These are phyloP conservation scores for Panicum miliaceum DNA, from an alignment of 176 grass and related monocot genomes.

Conservation along the genomic window DNA sequence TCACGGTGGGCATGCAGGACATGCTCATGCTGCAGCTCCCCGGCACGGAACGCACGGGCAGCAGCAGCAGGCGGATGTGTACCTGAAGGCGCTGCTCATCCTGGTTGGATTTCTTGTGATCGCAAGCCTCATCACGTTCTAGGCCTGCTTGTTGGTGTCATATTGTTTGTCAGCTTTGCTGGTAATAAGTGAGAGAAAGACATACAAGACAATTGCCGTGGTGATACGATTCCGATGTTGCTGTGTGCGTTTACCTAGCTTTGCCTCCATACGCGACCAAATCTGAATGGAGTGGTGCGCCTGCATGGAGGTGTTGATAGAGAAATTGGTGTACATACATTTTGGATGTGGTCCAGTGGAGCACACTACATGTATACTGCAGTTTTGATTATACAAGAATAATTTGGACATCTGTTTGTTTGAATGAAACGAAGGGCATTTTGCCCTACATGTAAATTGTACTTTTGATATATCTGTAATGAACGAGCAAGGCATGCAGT, in stretches of 20 bases:
- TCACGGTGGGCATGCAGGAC: slow-evolving; percentile 51
- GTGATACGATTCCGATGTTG: slow-evolving; percentile 1
- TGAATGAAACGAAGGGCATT: slow-evolving; percentile 11
- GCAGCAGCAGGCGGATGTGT: slow-evolving; percentile 80
- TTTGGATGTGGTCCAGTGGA: slow-evolving; percentile 29
- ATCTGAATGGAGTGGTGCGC: slow-evolving; percentile 6
- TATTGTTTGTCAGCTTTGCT: background rate
- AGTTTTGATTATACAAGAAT: slow-evolving; percentile 32
- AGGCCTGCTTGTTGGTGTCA: slow-evolving; percentile 28
- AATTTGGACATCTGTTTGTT: slow-evolving; percentile 29
- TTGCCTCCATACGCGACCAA: background rate
- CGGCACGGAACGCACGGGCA: slow-evolving; percentile 48
- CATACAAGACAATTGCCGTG: background rate
- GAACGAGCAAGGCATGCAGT: background rate
- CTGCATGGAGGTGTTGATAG: slow-evolving; percentile 34
- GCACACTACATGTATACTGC: slow-evolving; percentile 18
- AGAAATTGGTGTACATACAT: slow-evolving; percentile 45
- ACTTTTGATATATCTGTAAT: background rate
- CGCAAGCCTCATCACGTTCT: slow-evolving; percentile 84
- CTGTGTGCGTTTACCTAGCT: slow-evolving; percentile 16
- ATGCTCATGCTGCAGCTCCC: slow-evolving; percentile 61
- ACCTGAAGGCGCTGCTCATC: slow-evolving; percentile 80
- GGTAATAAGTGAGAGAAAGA: slow-evolving; percentile 25
- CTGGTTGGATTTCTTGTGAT: slow-evolving; percentile 87
- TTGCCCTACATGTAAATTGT: background rate